A percentile compares a stretch with the other conserved stretches of the same genome.
Evolutionary conservation across 768 basidiomycete genomes (phyloP).

Genomic region (Mycena amicta): DNA sequence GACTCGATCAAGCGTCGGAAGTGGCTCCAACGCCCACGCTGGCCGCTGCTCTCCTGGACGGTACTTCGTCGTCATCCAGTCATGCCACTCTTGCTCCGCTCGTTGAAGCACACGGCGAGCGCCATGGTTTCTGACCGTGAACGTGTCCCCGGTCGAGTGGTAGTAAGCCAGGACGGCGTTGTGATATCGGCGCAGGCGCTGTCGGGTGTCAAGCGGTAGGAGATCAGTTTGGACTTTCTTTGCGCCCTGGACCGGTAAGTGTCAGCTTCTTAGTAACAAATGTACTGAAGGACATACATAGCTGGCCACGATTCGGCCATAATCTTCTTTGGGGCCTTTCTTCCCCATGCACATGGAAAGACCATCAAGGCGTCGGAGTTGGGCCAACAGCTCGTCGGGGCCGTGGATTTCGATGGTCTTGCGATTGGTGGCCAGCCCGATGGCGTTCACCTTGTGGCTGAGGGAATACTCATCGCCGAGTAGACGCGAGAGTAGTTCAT

Average conservation of each 20-base stretch:
- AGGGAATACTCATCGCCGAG: not conserved
- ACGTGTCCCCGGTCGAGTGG: not conserved
- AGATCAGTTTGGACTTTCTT: not conserved
- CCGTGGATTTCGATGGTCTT: not conserved
- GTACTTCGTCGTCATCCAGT: not conserved
- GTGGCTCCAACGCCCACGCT: not conserved
- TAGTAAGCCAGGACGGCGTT: not conserved
- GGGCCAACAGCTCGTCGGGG: not conserved
- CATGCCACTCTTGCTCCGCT: not conserved
- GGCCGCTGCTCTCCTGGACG: no score
- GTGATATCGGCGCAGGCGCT: not conserved
- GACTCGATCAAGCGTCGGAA: not conserved
- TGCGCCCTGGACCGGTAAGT: no score
- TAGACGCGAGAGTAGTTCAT: not conserved
- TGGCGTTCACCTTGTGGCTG: not conserved
- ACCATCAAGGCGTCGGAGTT: not conserved
- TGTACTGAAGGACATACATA: not conserved
- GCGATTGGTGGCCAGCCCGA: not conserved
- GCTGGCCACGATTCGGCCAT: not conserved
- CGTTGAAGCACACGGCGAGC: not conserved
- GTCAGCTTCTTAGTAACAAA: no score
- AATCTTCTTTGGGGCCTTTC: not conserved
- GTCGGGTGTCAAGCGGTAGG: not conserved
- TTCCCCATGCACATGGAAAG: not conserved
- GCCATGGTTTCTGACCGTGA: not conserved